phyloP scores from a whole-genome alignment of 2,329 filamentous ascomycete species.

The Phaeophleospora eucalypticola region DNA sequence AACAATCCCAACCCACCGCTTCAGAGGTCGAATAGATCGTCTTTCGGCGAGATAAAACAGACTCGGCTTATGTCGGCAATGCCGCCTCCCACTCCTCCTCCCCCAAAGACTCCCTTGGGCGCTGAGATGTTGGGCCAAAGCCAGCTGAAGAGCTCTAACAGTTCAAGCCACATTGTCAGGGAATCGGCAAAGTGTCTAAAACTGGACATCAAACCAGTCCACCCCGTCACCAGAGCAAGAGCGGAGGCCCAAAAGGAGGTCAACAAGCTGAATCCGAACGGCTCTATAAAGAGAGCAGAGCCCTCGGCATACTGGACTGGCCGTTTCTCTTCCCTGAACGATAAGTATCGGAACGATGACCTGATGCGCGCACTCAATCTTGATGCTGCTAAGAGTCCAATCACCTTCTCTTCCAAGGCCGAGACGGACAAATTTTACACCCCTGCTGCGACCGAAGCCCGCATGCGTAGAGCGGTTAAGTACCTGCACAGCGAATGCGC shows the following conservation, averaged over 20 bases:
- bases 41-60: conserved; percentile 30
- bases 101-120: conserved; percentile 20
- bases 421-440: conserved; percentile 30
- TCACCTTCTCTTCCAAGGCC: conserved; percentile 12
- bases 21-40: conserved; percentile 6
- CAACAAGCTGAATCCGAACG: neutral
- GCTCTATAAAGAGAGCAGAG: conserved; percentile 22
- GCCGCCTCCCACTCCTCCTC: conserved; percentile 28
- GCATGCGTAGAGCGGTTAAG: conserved; percentile 29
- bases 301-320: conserved; percentile 58
- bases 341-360: conserved; percentile 50
- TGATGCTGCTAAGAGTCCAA: conserved; percentile 35
- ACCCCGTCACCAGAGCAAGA: no score
- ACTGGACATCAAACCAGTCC: no score
- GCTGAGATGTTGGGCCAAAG: conserved; percentile 11
- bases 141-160: conserved; percentile 1
- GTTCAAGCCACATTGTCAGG: no score
- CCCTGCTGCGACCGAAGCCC: conserved; percentile 24
- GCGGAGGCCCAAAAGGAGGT: no score
- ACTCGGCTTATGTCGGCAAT: conserved; percentile 30
- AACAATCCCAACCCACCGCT: conserved; percentile 2
- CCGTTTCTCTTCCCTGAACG: conserved; percentile 55
- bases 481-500: conserved; percentile 26
- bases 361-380: conserved; percentile 36
- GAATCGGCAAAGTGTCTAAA: no score